Base-by-base conservation (phyloP, 495 filamentous ascomycete species). In the Annulohypoxylon moriforme region DNA sequence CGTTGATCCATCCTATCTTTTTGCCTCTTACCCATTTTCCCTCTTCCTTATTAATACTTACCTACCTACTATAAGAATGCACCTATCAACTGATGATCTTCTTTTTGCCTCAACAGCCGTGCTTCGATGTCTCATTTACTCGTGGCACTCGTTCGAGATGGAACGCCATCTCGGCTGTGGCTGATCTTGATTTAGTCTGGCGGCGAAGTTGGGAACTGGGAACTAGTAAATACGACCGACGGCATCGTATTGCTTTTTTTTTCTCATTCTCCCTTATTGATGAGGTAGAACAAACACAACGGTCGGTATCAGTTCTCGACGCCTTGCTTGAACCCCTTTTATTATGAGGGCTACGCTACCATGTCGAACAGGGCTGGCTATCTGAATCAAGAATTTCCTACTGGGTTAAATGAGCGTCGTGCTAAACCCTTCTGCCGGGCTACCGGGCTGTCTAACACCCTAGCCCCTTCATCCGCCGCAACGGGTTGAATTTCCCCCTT, bases 401-500 rank as follows among this genome's bases (percentile, higher is more conserved):
- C 31, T 62, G 9, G 40, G 27, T 16, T 61, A 25, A 38, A 56
- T 33, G 46, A 60, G 53, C 59, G 57, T 56, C 53, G 27, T 66
- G 38, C 27, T 24, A 58, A 64, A 53, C 60, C 52, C 46, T 52
- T 60, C 53, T 59, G 64, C 60, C 64, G 64, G 46, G 60, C 60
- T 59, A 31, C 42, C 49, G 44, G 61, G 64, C 64, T 60, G 53
- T 59, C 18, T 66, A 42, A 50, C 10, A 52, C 61, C 71, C 66
- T 60, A 61, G 27, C 14, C 44, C 20, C n/a, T 47, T 46, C 64
- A 57, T 62, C 40, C 56, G 57, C 57, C 42, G 58, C 47, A 31
- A 57, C 70, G 65, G 70, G 50, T 57, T 68, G 40, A 24, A 40
- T 60, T 69, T 68, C 70, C 65, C 55, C 33, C 68, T 72, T 73